Base-by-base conservation (phyloP, 345 rosid species). In the Cardamine occulta region DNA sequence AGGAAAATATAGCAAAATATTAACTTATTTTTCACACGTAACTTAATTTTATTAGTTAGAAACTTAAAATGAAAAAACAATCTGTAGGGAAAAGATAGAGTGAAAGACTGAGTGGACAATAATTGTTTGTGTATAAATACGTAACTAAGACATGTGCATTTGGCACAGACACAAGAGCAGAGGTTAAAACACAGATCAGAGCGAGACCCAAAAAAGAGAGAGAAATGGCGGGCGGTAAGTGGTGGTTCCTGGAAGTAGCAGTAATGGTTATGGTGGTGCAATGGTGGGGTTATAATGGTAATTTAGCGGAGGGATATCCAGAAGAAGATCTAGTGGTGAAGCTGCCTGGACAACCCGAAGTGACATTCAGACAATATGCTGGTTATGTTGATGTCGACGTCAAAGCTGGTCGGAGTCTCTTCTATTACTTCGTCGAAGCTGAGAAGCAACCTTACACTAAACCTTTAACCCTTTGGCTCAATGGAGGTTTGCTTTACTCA, bases 371-470 rank as follows among this genome's bases (percentile, higher is more conserved):
- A 80, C 96, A 94, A 59, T 91, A 65, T 79, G 86, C 97, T 72
- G 95, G 98, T 65, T 91, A 94, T 63, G 85, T 90, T 19, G 95
- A 90, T 68, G 87, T 94, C 7, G 95, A 94, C 79, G 83, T 78
- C 26, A 82, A 83, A 68, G 81, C 84, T 71, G 96, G 96, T 54
- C 86, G 88, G 81, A 88, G 95, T 81, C 83, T 94, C 85, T 94
- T 91, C 73, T 94, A 94, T 79, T 94, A 91, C 88, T 94, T 91
- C 28, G 95, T 88, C 2, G 96, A 91, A 77, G 96, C 98, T 26
- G 89, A 88, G 45, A 77, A 74, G 37, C 80, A 90, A 52, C 87
- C 92, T 42, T 62, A 73, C 37, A 73, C 72, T 29, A 91, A 85
- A 76, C 95, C 98, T 23, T 89, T 94, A 19, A 72, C 96, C 48